Evolutionary conservation across 2,329 filamentous ascomycete species (phyloP), one percentile per base, ranked within the genome.

Genomic region (Thelonectria blattea): DNA sequence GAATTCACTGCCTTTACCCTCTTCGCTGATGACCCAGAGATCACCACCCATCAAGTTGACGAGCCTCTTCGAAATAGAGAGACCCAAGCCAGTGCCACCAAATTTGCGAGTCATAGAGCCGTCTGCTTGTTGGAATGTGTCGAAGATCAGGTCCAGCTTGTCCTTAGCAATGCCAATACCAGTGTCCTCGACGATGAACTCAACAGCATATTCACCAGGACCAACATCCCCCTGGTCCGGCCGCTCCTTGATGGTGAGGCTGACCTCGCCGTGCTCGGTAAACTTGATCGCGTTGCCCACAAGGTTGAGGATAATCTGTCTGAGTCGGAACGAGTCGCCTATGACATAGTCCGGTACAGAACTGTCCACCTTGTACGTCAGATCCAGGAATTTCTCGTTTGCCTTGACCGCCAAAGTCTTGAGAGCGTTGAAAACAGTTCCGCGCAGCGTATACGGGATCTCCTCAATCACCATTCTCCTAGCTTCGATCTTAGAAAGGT

Each of bases 201-300:
- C 93, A 74, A 97, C 94, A 27, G 93, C 91, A 69, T 96, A 97
- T 75, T 97, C 91, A 68, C 91, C 89, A 11, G 84, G 81, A 12
- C 83, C 83, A 43, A 87, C 83, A 49, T 88, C 85, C 49, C 88
- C 84, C 63, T 86, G 82, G 30, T 91, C 68, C 82, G 78, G 88
- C 83, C 71, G 80, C 72, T 86, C 83, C 67, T 89, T 88, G 69
- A 98, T 97, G n/a, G 91, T 93, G 54, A 98, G 87, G 75, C 93
- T 96, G 70, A 99, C 95, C 75, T 97, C 93, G 63, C 95, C 95
- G 71, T 96, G 90, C 76, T 98, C 94, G 3, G 95, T 98, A 76
- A 99, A 99, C 75, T 99, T 99, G 83, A 99, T 97, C 56, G 95
- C 94, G 72, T 99, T 99, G 73, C 95, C 95, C 55, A 98, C 94